Conservation (phyloP, 225 moss, liverwort and hornwort genomes). For the Sphagnum tenellum region DNA sequence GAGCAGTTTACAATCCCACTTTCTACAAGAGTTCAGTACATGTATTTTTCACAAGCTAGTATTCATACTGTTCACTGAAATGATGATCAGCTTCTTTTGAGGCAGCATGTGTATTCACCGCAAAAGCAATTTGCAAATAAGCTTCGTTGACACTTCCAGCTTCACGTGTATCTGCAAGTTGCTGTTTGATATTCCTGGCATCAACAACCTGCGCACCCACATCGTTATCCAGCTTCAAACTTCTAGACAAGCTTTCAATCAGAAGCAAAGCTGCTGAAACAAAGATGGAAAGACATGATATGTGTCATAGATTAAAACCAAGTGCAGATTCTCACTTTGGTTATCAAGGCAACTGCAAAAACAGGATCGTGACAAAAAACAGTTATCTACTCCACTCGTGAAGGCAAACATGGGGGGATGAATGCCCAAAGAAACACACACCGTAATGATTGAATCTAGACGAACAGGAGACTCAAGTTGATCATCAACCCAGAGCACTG, state of each 20-base stretch:
- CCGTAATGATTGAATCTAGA: slow-evolving; percentile 71
- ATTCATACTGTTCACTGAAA: too few species aligned
- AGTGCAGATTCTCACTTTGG: too few species aligned
- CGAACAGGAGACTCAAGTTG: slow-evolving; percentile 72
- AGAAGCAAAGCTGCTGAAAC: neutral
- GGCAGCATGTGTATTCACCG: slow-evolving; percentile 24
- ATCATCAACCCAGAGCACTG: slow-evolving; percentile 78
- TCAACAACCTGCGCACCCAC: slow-evolving; percentile 64
- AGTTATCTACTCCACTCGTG: too few species aligned
- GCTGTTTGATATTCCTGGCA: slow-evolving; percentile 59
- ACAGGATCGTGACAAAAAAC: too few species aligned
- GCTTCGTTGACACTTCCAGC: slow-evolving; percentile 59
- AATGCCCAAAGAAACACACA: slow-evolving; percentile 10
- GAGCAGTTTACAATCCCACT: too few species aligned
- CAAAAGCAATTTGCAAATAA: slow-evolving; percentile 71
- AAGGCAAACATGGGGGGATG: too few species aligned
- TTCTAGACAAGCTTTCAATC: too few species aligned
- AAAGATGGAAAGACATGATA: neutral
- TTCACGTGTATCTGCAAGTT: slow-evolving; percentile 58
- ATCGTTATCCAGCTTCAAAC: neutral
- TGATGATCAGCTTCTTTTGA: neutral
- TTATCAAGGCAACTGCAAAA: too few species aligned
- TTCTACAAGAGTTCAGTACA: too few species aligned
- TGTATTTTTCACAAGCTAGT: too few species aligned
- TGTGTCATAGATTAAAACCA: neutral